Evolutionary conservation across 2,329 filamentous ascomycete species (phyloP).

Genomic region (Hypoxylon sp.): DNA sequence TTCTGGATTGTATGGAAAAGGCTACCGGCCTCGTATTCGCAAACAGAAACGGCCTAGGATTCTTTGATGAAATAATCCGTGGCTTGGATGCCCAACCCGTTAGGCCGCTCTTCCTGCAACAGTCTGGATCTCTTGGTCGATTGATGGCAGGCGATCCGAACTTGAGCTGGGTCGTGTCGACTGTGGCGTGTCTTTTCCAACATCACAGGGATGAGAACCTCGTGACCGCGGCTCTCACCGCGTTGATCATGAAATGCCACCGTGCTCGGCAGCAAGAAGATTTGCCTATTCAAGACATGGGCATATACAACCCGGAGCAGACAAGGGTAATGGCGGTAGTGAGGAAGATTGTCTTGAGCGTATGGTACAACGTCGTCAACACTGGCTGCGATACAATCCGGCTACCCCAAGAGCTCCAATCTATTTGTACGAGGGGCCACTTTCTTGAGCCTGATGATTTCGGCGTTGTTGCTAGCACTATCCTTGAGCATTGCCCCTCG

Average conservation of each 20-base stretch:
- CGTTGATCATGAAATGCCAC: constrained; percentile 1
- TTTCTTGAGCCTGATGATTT: constrained; percentile 2
- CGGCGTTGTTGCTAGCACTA: neutral
- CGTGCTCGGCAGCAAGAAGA: neutral
- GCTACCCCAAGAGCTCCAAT: neutral
- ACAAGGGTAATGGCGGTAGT: neutral
- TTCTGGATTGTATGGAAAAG: constrained; percentile 7
- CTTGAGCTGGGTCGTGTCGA: constrained; percentile 14
- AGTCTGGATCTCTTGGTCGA: constrained; percentile 11
- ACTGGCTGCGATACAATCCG: constrained; percentile 6
- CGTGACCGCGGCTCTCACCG: neutral
- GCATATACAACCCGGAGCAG: constrained; percentile 2
- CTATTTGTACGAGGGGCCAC: neutral
- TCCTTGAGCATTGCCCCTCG: neutral
- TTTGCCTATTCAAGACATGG: neutral
- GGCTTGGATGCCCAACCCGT: constrained; percentile 1
- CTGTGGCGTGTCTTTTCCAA: constrained; percentile 11
- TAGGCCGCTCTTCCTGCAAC: constrained; percentile 3
- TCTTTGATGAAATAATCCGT: constrained; percentile 3
- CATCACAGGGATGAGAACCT: constrained; percentile 10
- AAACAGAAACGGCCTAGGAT: constrained; percentile 2
- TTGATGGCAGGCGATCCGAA: constrained; percentile 6
- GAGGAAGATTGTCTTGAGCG: constrained; percentile 9
- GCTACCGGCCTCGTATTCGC: neutral
- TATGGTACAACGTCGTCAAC: constrained; percentile 17